Percentiles rank a stretch among this genome's conserved stretches.
Evolutionary conservation across 768 basidiomycete genomes (phyloP).

Genomic region (Pisolithus sp.): DNA sequence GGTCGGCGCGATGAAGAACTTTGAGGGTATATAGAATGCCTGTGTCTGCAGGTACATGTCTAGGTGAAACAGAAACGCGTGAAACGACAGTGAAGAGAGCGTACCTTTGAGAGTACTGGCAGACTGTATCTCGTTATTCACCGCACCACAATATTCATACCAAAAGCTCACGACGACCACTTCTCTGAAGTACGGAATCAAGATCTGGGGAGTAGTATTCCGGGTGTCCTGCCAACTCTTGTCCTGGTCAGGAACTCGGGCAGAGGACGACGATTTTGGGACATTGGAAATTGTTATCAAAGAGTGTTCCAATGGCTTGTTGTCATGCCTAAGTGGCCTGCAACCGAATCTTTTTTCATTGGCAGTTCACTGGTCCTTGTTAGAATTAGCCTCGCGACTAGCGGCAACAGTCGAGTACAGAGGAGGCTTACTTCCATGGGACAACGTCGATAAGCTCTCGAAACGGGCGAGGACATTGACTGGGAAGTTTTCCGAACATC

Average conservation of each 20-base stretch:
- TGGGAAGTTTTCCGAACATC: constrained; percentile 29
- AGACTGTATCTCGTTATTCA: constrained; percentile 92
- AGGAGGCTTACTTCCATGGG: constrained; percentile 21
- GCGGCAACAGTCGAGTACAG: constrained; percentile 19
- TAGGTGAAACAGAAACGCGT: not conserved
- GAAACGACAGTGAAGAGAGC: constrained; percentile 20
- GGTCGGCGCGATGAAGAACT: constrained; percentile 66
- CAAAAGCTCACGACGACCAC: constrained; percentile 95
- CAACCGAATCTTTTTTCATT: constrained; percentile 33
- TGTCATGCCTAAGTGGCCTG: constrained; percentile 33
- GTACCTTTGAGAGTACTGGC: constrained; percentile 80
- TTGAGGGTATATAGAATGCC: constrained; percentile 78
- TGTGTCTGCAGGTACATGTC: constrained; percentile 46
- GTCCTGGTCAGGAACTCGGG: constrained; percentile 37
- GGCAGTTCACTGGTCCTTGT: constrained; percentile 51
- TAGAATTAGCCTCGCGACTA: constrained; percentile 49
- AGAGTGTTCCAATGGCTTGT: constrained; percentile 32
- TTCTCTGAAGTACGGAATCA: constrained; percentile 92
- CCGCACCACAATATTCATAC: constrained; percentile 84
- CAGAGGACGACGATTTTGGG: constrained; percentile 28
- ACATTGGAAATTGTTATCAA: constrained; percentile 29
- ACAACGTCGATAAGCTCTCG: constrained; percentile 22
- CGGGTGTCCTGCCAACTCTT: constrained; percentile 39
- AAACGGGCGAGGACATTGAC: constrained; percentile 40
- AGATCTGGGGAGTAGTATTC: constrained; percentile 49